Conservation (phyloP, 2,329 filamentous ascomycete genomes). For the Beauveria sp. region DNA sequence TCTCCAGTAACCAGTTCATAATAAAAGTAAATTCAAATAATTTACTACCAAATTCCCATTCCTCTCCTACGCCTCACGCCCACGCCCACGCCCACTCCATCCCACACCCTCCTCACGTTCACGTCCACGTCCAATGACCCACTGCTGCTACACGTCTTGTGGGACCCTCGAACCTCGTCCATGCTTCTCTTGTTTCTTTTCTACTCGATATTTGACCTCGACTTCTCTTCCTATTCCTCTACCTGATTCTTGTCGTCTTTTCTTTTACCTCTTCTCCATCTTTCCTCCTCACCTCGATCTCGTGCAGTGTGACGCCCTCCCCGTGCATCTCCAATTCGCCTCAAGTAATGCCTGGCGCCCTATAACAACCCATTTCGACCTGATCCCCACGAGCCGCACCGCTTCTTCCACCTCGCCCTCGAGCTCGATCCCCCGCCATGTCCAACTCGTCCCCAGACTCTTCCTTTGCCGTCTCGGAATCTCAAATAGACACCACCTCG, state of each 20-base stretch:
- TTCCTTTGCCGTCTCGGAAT: conserved; percentile 6
- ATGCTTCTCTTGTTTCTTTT: conserved; percentile 9
- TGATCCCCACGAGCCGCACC: conserved; percentile 8
- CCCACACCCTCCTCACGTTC: not conserved
- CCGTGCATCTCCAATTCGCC: not conserved
- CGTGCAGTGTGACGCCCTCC: not conserved
- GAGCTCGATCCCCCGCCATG: not conserved
- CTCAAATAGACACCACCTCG: conserved; percentile 1
- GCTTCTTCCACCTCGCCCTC: not conserved
- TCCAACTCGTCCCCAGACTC: conserved; percentile 6
- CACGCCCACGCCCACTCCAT: not conserved
- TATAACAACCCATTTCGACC: conserved; percentile 6
- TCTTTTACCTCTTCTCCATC: not conserved
- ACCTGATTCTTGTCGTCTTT: not conserved
- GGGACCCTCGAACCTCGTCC: conserved; percentile 10
- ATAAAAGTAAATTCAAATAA: too few species aligned
- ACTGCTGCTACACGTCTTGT: conserved; percentile 12
- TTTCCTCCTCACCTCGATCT: not conserved
- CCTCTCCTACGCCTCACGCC: not conserved
- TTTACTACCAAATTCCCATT: not conserved
- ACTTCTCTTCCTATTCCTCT: not conserved
- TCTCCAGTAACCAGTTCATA: too few species aligned
- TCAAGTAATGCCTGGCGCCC: conserved; percentile 7
- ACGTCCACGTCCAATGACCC: conserved; percentile 10
- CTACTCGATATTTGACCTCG: not conserved